Conservation (phyloP, 2,329 filamentous ascomycete species). For the Xylariomycetidae sp. region DNA sequence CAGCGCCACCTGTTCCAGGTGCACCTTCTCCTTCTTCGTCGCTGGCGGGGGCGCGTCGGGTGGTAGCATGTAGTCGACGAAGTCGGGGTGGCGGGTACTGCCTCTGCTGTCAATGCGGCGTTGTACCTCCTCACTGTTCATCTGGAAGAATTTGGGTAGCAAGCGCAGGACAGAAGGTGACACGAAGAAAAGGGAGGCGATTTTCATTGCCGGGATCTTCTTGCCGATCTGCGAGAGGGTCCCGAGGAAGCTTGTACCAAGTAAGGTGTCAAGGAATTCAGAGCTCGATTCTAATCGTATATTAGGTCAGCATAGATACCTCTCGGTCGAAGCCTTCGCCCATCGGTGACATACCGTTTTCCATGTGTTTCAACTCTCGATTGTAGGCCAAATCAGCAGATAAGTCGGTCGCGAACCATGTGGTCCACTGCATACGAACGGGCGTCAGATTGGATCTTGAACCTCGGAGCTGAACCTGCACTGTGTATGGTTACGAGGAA, state of each 20-base stretch:
- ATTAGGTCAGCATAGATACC: too few relatives aligned
- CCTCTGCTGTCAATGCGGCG: constrained; percentile 12
- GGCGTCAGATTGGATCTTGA: background rate
- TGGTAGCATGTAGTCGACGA: constrained; percentile 14
- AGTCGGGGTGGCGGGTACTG: constrained; percentile 14
- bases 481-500: background rate
- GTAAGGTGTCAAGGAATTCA: constrained; percentile 9
- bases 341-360: constrained; percentile 6
- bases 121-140: constrained; percentile 12
- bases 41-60: constrained; percentile 3
- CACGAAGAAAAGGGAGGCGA: constrained; percentile 5
- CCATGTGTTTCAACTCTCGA: constrained; percentile 13
- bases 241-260: constrained; percentile 8
- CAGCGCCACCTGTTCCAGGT: constrained; percentile 11
- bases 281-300: constrained; percentile 3
- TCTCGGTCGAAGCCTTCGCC: background rate
- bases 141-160: constrained; percentile 7
- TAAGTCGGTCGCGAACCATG: constrained; percentile 8
- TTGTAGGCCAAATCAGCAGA: constrained; percentile 15
- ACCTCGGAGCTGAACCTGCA: background rate
- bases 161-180: constrained; percentile 1
- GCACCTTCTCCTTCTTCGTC: constrained; percentile 9
- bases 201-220: constrained; percentile 9
- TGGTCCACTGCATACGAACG: constrained; percentile 5
- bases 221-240: constrained; percentile 11